Evolutionary conservation across 345 rosid genomes (phyloP).

Genomic region (Aurinia saxatilis): DNA sequence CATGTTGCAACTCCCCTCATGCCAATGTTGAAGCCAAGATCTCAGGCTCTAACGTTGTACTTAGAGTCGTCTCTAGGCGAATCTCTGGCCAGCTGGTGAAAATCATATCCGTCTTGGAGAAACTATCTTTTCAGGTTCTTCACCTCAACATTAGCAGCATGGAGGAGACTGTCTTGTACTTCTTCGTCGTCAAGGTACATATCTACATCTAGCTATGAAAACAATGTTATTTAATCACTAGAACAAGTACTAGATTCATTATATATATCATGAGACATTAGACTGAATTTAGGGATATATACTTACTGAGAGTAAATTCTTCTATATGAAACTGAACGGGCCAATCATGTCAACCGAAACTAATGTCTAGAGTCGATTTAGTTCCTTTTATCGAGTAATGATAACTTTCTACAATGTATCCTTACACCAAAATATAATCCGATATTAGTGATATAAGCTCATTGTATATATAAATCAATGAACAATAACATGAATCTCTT

Average conservation of each 20-base stretch:
- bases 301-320: background rate
- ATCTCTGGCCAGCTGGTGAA: conserved; percentile 59
- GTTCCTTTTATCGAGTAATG: background rate
- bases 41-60: conserved; percentile 67
- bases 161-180: conserved; percentile 89
- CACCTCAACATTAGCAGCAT: conserved; percentile 81
- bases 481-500: background rate
- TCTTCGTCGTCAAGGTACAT: conserved; percentile 75
- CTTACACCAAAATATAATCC: background rate
- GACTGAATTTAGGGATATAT: background rate
- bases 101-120: conserved; percentile 70
- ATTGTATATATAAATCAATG: too few species aligned
- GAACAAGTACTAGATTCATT: background rate
- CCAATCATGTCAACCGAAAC: background rate
- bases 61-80: conserved; percentile 53
- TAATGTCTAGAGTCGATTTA: background rate
- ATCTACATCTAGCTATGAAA: background rate
- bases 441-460: too few species aligned
- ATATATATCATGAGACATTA: background rate
- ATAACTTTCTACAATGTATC: background rate
- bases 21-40: conserved; percentile 94
- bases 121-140: conserved; percentile 66
- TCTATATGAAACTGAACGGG: background rate
- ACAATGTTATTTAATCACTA: background rate
- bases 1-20: conserved; percentile 71